Evolutionary conservation across 2,329 filamentous ascomycete species (phyloP), one percentile per base, ranked within the genome.

Genomic region (Fusarium sarcochroum): DNA sequence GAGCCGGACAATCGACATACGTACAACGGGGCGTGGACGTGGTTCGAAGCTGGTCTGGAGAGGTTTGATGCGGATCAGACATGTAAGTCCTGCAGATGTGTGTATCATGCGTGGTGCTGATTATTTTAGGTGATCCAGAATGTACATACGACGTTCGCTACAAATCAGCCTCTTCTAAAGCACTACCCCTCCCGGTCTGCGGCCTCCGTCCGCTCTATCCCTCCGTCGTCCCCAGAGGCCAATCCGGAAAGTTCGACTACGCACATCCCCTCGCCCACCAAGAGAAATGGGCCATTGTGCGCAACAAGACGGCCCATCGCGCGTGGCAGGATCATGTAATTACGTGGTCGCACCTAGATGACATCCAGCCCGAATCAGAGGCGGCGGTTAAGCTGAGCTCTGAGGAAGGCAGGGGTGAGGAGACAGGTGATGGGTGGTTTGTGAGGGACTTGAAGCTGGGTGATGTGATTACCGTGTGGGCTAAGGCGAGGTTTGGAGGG

Each of bases 21-120:
- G 2, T 90, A 83, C 55, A 66, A 74, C 0, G 79, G 76, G 4
- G 87, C 88, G 0, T 89, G 79, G 77, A 88, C 88, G 0, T 91
- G 89, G 89, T 90, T 90, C 60, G 88, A 90, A 56, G 87, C 83
- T 17, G 89, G 89, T 0, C 73, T 89, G 17, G 89, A 91, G 75
- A 81, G 82, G 5, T 85, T 87, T 47, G 84, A 85, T 44, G 79
- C 79, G 20, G 70, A 70, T 17, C 69, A 69, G 14, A 62, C 51
- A 7, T 78, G 78, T 79, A 66, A 69, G 78, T 65, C 4, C 1
- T 17, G 5, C 15, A 7, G 1, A 18, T 4, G 2, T 15, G 3
- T 7, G 2, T 7, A n/a, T 13, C 0, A n/a, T 3, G 4, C 0
- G 6, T 14, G 10, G 6, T 40, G 9, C 57, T 70, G 11, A 72